Evolutionary conservation across 1,139 yeast species (phyloP).

Genomic region (Magnusiomyces fungicola): DNA sequence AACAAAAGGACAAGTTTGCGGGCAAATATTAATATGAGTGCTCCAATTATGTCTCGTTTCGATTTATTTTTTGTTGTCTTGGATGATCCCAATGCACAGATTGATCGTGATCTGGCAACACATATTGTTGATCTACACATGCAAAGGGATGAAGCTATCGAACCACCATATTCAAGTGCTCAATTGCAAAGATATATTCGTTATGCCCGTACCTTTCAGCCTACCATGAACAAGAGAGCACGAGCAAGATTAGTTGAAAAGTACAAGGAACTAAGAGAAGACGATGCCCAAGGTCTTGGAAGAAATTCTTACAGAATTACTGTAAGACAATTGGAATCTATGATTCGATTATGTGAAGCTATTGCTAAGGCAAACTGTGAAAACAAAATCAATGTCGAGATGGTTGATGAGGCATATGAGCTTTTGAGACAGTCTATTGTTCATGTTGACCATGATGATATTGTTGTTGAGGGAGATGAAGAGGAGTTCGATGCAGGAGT

Average conservation of each 20-base stretch:
- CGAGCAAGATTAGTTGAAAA: slow-evolving; percentile 68
- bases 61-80: slow-evolving; percentile 90
- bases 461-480: slow-evolving; percentile 54
- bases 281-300: slow-evolving; percentile 89
- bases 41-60: slow-evolving; percentile 98
- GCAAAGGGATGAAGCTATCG: slow-evolving; percentile 82
- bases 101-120: slow-evolving; percentile 82
- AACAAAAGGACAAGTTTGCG: slow-evolving; percentile 79
- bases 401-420: slow-evolving; percentile 92
- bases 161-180: slow-evolving; percentile 85
- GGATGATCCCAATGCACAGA: slow-evolving; percentile 89
- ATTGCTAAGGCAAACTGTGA: slow-evolving; percentile 97
- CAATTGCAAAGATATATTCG: slow-evolving; percentile 83
- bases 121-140: slow-evolving; percentile 93
- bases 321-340: slow-evolving; percentile 88
- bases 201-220: slow-evolving; percentile 91
- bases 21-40: slow-evolving; percentile 93
- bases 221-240: slow-evolving; percentile 77
- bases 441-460: slow-evolving; percentile 90
- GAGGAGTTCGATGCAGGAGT: slow-evolving; percentile 18
- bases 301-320: slow-evolving; percentile 84
- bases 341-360: slow-evolving; percentile 91
- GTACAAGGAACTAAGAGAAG: slow-evolving; percentile 81
- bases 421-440: slow-evolving; percentile 85
- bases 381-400: slow-evolving; percentile 74